Base-by-base conservation (phyloP, 140 eudicot species). In the Ambrosia hybrid region DNA sequence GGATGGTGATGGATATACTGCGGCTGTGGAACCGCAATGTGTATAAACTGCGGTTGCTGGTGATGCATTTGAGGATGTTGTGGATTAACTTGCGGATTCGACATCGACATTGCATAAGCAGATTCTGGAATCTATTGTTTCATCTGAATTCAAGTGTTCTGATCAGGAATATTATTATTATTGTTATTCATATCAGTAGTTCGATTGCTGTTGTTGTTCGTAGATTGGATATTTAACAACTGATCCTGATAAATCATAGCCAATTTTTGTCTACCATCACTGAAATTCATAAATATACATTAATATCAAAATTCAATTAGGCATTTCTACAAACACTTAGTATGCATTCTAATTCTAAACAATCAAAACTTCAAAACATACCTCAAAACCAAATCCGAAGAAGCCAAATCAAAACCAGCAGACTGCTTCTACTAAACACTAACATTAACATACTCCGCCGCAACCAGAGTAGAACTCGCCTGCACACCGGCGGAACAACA, bases 321-420 rank as follows among this genome's bases (percentile, higher is more conserved):
- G 51, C 55, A 73, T 73, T 63, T 51, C 43, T 34, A 59, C 75
- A 76, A 46, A 21, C 71, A 68, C 4, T 67, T 21, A 30, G 9
- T 17, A 58, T 45, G 38, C 39, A 34, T 2, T 55, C 48, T 9
- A 65, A 46, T 21, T 21, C 26, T 21, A 21, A 21, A 21, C 6
- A 49, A 46, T 13, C 6, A 12, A 55, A 51, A 21, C 26, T 21
- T 3, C 12, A 62, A 33, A 34, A 30, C 2, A 9, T 51, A 6
- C 98, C 98, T 90, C 5, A 93, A 87, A 51, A 84, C 88, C 1
- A 96, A 89, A 84, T 87, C 97, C 13, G 87, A 85, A 37, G 98
- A 89, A 61, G 83, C 78, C 83, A 85, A 70, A 69, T 92, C 98
- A 52, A 76, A 46, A 1, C 77, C 83, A 57, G 70, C 57, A 57